Conservation (phyloP, 129 eudicot genomes). For the Centrapalus pauciflorus region DNA sequence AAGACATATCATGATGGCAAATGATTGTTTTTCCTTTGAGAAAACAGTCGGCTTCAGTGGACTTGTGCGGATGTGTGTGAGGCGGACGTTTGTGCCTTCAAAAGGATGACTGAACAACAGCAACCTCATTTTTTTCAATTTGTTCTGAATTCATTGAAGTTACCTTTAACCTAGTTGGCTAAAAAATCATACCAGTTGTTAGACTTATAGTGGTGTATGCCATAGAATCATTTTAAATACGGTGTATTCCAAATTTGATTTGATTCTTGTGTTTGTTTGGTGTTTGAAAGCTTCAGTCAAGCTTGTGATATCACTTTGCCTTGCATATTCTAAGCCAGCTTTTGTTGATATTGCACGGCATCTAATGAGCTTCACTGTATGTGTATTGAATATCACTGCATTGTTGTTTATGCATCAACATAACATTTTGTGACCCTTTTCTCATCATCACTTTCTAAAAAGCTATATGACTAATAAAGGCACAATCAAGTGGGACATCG, state of each 20-base stretch:
- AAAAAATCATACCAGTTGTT: background rate
- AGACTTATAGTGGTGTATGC: background rate
- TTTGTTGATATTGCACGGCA: background rate
- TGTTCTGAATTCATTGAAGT: background rate
- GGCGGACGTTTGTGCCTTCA: background rate
- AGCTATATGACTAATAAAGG: background rate
- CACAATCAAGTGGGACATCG: background rate
- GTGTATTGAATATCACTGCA: background rate
- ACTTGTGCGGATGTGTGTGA: background rate
- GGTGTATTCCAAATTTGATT: background rate
- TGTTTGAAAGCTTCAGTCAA: background rate
- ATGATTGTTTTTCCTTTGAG: background rate
- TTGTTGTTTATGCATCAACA: background rate
- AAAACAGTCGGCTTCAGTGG: background rate
- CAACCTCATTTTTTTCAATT: background rate
- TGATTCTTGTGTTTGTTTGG: slow-evolving; percentile 5
- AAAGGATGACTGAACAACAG: too few species aligned
- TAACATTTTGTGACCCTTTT: background rate
- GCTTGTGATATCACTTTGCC: background rate
- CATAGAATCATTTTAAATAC: background rate
- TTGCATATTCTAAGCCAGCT: background rate
- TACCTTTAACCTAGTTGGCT: background rate
- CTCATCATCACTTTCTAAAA: background rate
- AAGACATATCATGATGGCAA: too few species aligned
- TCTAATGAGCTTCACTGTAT: background rate